Base-by-base conservation (phyloP, 1,284 basidiomycete genomes). In the Cutaneotrichosporon arboriforme region DNA sequence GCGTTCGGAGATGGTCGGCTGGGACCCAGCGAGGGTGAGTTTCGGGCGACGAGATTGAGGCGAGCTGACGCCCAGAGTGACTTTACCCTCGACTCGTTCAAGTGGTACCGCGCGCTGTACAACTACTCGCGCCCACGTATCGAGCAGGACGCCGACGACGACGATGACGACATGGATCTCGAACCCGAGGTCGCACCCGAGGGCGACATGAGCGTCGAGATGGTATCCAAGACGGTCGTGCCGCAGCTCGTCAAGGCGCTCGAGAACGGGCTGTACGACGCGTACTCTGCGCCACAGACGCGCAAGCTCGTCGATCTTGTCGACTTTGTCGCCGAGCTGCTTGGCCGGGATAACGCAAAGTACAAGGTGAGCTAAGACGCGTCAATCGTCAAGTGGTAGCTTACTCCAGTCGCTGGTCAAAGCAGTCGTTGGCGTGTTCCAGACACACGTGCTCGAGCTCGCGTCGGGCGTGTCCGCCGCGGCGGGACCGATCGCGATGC, bases 141-240 rank as follows among this genome's bases (percentile, higher is more conserved):
- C 5, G 43, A 43, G 1, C 4, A 22, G 26, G 21, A 20, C 21
- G 18, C 18, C 34, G 22, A 41, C 44, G 18, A 55, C 26, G 76
- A 61, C 17, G 65, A 69, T 13, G 66, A 67, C n/a, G 70, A 72
- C 46, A 62, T 77, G 46, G 79, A 77, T 17, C 72, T 77, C 23
- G 68, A 72, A 42, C 81, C 81, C 52, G 81, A 83, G 54, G 72
- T 87, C n/a, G 84, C 87, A 8, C 82, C 86, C 1, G 89, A 92
- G 57, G 88, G 87, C 13, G 90, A 94, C 66, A 78, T 94, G n/a
- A 84, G 91, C 21, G 83, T 87, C 17, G 85, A 87, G 2, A 89
- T 94, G 84, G 82, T 94, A 22, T 84, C 86, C 12, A 89, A 88
- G 0, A 84, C 86, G 1, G 79, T 94, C 42, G 82, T 88, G 21